These are phyloP conservation scores for Colletotrichum sansevieriae DNA, from an alignment of 2,329 filamentous ascomycete species.

Conservation along the genomic window DNA sequence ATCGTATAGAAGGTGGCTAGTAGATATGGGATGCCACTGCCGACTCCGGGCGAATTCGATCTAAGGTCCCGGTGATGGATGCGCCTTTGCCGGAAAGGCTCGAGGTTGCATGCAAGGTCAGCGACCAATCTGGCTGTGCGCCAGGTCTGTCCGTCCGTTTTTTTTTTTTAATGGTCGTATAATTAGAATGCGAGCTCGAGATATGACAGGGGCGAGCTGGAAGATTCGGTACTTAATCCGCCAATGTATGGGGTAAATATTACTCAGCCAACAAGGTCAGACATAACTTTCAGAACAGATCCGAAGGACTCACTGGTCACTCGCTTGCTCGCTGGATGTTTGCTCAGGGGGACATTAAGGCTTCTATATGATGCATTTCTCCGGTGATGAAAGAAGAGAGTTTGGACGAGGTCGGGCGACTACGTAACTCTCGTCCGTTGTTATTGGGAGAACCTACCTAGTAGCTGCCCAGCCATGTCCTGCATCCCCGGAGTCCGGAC, in stretches of 20 bases:
- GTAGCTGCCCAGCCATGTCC: neutral
- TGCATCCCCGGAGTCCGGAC: conserved; percentile 16
- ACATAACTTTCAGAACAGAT: neutral
- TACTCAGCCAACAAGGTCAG: conserved; percentile 35
- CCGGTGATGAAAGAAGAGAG: conserved; percentile 39
- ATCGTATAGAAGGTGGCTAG: conserved; percentile 27
- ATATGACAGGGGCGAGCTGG: conserved; percentile 11
- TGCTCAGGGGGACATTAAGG: neutral
- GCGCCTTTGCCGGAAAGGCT: conserved; percentile 25
- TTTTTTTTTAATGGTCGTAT: conserved; percentile 17
- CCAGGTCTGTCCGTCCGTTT: conserved; percentile 23
- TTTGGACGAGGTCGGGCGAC: conserved; percentile 14
- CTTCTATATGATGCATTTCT: neutral
- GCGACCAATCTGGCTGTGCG: conserved; percentile 24
- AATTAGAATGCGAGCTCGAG: conserved; percentile 8
- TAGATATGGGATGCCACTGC: conserved; percentile 23
- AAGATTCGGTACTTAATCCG: conserved; percentile 21
- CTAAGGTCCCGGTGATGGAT: neutral
- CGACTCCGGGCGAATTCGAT: conserved; percentile 7
- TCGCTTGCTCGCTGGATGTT: neutral
- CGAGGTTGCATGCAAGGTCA: conserved; percentile 30
- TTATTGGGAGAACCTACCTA: conserved; percentile 25
- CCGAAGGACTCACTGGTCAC: conserved; percentile 7
- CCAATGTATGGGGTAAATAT: conserved; percentile 13
- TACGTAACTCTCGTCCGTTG: conserved; percentile 32